These are phyloP conservation scores for Phytophthora nicotianae DNA, from an alignment of 352 stramenopile genomes.

Conservation along the genomic window DNA sequence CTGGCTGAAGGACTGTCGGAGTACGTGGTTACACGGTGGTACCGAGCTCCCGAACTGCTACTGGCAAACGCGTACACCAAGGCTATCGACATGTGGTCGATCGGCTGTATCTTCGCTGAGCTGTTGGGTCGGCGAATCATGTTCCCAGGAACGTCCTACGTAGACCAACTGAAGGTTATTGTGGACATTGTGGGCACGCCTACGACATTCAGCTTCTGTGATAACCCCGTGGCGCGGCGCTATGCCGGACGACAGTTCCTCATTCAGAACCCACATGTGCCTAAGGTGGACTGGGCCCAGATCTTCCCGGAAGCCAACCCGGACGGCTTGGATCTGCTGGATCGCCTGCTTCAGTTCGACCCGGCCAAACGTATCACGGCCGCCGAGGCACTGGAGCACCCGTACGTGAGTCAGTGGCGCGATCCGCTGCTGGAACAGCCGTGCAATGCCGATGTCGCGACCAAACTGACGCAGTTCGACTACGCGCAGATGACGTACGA, in stretches of 20 bases:
- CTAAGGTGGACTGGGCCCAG: slow-evolving; percentile 76
- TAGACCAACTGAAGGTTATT: slow-evolving; percentile 89
- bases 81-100: slow-evolving; percentile 95
- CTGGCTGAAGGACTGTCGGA: slow-evolving; percentile 87
- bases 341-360: slow-evolving; percentile 89
- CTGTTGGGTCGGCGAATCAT: slow-evolving; percentile 91
- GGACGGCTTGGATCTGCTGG: slow-evolving; percentile 86
- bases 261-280: slow-evolving; percentile 68
- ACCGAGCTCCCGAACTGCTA: slow-evolving; percentile 84
- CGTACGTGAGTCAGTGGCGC: slow-evolving; percentile 89
- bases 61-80: slow-evolving; percentile 86
- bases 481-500: slow-evolving; percentile 77
- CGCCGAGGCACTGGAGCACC: slow-evolving; percentile 83
- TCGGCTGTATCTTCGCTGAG: slow-evolving; percentile 99
- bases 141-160: slow-evolving; percentile 86
- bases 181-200: slow-evolving; percentile 86
- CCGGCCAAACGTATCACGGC: slow-evolving; percentile 87
- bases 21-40: slow-evolving; percentile 96
- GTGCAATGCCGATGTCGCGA: slow-evolving; percentile 58
- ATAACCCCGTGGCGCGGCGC: slow-evolving; percentile 83
- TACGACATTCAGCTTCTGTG: slow-evolving; percentile 84
- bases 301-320: slow-evolving; percentile 87
- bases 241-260: slow-evolving; percentile 86
- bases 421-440: slow-evolving; percentile 64
- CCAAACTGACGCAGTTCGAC: slow-evolving; percentile 70